Evolutionary conservation across 495 filamentous ascomycete species (phyloP).

Genomic region (Endocarpon pusillum): DNA sequence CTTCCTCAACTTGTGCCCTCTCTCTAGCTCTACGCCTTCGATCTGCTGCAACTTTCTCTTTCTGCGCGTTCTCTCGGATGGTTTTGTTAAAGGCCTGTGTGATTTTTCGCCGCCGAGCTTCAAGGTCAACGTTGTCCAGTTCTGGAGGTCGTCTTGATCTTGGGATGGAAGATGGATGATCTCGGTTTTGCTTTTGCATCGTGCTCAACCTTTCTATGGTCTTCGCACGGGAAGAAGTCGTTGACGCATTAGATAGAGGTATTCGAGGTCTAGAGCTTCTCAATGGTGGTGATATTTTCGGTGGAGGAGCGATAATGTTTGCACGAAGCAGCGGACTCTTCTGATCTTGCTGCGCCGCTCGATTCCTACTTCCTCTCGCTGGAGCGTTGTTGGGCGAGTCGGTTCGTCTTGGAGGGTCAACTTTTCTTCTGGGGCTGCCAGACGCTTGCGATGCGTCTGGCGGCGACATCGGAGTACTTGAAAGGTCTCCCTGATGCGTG

Average conservation of each 20-base stretch:
- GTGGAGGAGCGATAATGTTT: constrained; percentile 45
- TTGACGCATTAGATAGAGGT: constrained; percentile 57
- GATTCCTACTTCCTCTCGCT: constrained; percentile 1
- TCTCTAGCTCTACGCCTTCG: constrained; percentile 22
- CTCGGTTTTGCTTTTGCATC: constrained; percentile 20
- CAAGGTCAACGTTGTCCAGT: constrained; percentile 61
- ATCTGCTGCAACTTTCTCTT: constrained; percentile 32
- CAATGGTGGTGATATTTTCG: constrained; percentile 54
- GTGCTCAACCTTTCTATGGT: constrained; percentile 30
- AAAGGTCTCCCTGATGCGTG: constrained; percentile 3
- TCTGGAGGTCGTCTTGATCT: constrained; percentile 32
- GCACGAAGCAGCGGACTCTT: constrained; percentile 39
- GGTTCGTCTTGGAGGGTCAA: constrained; percentile 1
- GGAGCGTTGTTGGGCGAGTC: not conserved
- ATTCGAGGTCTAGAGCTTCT: constrained; percentile 69
- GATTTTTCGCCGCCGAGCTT: constrained; percentile 55
- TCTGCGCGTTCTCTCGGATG: constrained; percentile 49
- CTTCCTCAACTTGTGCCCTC: constrained; percentile 22
- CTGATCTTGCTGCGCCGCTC: no score
- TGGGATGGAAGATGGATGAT: constrained; percentile 16
- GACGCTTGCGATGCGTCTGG: constrained; percentile 16
- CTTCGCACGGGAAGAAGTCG: constrained; percentile 46
- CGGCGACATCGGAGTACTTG: constrained; percentile 9
- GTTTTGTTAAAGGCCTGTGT: constrained; percentile 66
- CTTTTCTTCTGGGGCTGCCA: no score